Evolutionary conservation across 2,329 filamentous ascomycete genomes (phyloP).

Genomic region (Penicillium sclerotiorum): DNA sequence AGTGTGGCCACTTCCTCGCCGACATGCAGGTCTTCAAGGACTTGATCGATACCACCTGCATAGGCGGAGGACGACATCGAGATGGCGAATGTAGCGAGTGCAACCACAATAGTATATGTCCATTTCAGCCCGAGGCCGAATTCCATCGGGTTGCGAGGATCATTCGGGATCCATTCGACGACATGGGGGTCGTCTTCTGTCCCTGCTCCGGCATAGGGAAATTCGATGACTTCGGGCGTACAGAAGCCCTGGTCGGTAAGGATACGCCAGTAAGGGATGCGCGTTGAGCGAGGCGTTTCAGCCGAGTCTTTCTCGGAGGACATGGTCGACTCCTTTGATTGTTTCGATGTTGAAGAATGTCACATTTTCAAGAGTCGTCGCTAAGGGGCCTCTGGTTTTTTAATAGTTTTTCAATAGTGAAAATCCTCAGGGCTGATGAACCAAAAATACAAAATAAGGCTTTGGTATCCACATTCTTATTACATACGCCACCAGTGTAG

Average conservation of each 20-base stretch:
- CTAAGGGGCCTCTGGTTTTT: too few species aligned
- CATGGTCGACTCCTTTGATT: too few species aligned
- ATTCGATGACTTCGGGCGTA: constrained; percentile 25
- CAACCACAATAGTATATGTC: constrained; percentile 33
- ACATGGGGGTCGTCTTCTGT: constrained; percentile 39
- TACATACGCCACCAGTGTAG: too few species aligned
- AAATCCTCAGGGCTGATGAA: too few species aligned
- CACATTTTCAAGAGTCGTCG: too few species aligned
- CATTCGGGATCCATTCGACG: constrained; percentile 39
- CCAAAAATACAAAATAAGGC: too few species aligned
- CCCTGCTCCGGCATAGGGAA: constrained; percentile 32
- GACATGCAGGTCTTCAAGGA: constrained; percentile 30
- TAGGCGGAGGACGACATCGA: constrained; percentile 39
- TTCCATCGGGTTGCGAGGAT: constrained; percentile 39
- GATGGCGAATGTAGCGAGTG: constrained; percentile 37
- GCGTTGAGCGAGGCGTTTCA: constrained; percentile 7
- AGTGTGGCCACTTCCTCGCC: constrained; percentile 34
- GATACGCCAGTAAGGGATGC: constrained; percentile 29
- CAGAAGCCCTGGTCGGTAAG: constrained; percentile 25
- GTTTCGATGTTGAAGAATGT: too few species aligned
- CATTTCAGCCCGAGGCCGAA: constrained; percentile 35
- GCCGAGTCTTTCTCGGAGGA: neutral
- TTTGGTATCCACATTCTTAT: too few species aligned
- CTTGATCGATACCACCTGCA: constrained; percentile 30
- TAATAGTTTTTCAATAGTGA: too few species aligned